Evolutionary conservation across 2,329 filamentous ascomycete genomes (phyloP), one percentile per base, ranked within the genome.

Genomic region (Plectosphaerella plurivora): DNA sequence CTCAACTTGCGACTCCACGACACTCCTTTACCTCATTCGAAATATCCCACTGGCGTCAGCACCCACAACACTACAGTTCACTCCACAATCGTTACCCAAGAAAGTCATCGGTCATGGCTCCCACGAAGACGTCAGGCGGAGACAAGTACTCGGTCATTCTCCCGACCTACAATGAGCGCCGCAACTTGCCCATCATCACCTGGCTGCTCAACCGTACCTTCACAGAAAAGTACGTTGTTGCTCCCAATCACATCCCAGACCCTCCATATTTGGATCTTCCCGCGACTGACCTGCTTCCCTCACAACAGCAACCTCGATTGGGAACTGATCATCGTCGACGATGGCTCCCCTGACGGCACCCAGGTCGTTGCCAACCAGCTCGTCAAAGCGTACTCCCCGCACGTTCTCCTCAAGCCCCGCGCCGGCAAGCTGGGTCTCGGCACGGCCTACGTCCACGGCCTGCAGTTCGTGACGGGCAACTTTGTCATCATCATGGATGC

Each of bases 401-500:
- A 87, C 72, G 86, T 99, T 67, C 67, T 89, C 61, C 87, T 99
- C 59, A 89, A 94, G 74, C 83, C 91, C 22, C 92, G 95, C 65
- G 82, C 90, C 42, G 95, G 95, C 68, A 99, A 97, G 76, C 88
- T 97, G 39, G 93, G 93, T n/a, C 87, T 97, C 48, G 93, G 93
- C 61, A 97, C 93, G 3, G 93, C 93, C 47, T 97, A 97, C 75
- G 90, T 97, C 39, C 92, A 97, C 73, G 93, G 93, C 50, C 81
- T 99, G 55, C 84, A 96, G 70, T 97, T 89, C 68, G 88, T 82
- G 22, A 91, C 86, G 20, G 94, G 94, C 64, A 97, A 95, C 81
- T 97, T 86, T 67, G 90, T 99, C 68, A 90, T 99, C 78, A 99
- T 99, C 81, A 99, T 99, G 94, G 94, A 99, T 77, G 94, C 95